These are phyloP conservation scores for Arthrobotrys musiformis DNA, from an alignment of 2,329 filamentous ascomycete species.

Conservation along the genomic window DNA sequence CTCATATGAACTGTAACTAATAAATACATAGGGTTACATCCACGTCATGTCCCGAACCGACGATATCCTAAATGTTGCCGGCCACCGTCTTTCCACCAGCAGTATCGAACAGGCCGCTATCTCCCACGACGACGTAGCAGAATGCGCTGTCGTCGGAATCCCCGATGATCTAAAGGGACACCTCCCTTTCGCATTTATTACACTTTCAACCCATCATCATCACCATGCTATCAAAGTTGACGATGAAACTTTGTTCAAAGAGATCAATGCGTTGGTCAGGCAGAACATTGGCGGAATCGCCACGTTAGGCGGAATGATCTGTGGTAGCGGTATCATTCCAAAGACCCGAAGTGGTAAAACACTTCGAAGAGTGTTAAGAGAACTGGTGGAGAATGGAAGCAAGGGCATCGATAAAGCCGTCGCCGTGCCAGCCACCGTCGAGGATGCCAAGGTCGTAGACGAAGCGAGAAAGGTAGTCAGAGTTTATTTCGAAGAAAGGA, in stretches of 20 bases:
- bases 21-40: conserved; percentile 66
- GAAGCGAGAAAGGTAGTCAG: conserved; percentile 76
- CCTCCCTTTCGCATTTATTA: conserved; percentile 89
- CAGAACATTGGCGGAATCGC: conserved; percentile 88
- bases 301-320: conserved; percentile 81
- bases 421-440: conserved; percentile 82
- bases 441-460: conserved; percentile 79
- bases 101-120: conserved; percentile 91
- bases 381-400: conserved; percentile 84
- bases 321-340: conserved; percentile 85
- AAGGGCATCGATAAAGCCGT: conserved; percentile 78
- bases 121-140: conserved; percentile 79
- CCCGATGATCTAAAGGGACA: conserved; percentile 89
- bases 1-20: not conserved
- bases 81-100: conserved; percentile 87
- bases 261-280: conserved; percentile 78
- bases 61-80: conserved; percentile 95
- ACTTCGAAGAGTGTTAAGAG: conserved; percentile 79
- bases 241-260: conserved; percentile 62
- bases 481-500: conserved; percentile 75
- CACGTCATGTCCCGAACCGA: conserved; percentile 75
- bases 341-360: conserved; percentile 95
- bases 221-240: conserved; percentile 9
- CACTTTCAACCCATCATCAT: conserved; percentile 66
- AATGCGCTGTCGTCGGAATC: conserved; percentile 86